Base-by-base conservation (phyloP, 2,329 filamentous ascomycete genomes). In the Cercospora berteroae region DNA sequence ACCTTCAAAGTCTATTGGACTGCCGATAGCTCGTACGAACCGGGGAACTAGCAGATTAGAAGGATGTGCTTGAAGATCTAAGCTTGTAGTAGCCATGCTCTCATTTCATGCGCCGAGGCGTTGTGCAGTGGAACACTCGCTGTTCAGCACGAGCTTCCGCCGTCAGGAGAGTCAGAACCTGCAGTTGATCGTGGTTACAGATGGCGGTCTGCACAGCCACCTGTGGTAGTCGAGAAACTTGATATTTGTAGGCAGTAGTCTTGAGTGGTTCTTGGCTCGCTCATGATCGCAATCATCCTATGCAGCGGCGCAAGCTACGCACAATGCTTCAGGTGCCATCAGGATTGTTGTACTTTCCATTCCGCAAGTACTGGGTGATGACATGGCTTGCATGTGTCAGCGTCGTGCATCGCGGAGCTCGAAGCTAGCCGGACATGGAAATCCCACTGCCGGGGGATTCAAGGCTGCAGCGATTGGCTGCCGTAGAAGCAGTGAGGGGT, bases 361-460 rank as follows among this genome's bases (percentile, higher is more conserved):
- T 58, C 10, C 27, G 27, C 55, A 33, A 58, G 55, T 31, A 20
- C 3, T n/a, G 16, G 25, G 9, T 33, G 33, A 42, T 23, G 56
- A 3, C n/a, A 42, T 36, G 25, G 20, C 57, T 39, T 39, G 59
- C 59, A 20, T 31, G 20, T 61, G 25, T 61, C 33, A 50, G 20
- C 36, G 39, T 20, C 36, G 20, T 29, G 39, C 36, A 48, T 23
- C 59, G 23, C 59, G n/a, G 36, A 29, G n/a, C 23, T 23, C 27
- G 44, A 31, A 29, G 60, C 60, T 63, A 63, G 44, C 60, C 39
- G 12, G 13, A 39, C 29, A 18, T 25, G 42, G 60, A 36, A 63
- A 63, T 36, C 60, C 29, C 60, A 63, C 5, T 63, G 60, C 60
- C 60, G 44, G 25, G 36, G 60, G 48, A 63, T 36, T 27, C 50